phyloP scores from a whole-genome alignment of 768 basidiomycete species.

The Tylopilus intermedius region DNA sequence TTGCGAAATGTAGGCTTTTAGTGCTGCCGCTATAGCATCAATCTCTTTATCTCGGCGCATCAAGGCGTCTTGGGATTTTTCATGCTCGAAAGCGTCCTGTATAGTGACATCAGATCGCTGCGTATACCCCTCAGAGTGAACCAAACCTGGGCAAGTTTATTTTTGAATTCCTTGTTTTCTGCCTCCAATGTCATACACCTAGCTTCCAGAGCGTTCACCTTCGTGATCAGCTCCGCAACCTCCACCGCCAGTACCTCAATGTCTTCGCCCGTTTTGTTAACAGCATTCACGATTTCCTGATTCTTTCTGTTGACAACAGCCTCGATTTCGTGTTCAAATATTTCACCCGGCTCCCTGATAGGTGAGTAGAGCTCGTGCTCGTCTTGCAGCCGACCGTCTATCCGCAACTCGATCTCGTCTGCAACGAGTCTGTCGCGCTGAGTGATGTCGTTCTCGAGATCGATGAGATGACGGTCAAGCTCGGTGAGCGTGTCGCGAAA shows the following conservation, averaged over 20 bases:
- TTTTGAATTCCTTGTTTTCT: constrained; percentile 27
- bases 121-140: not conserved
- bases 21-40: constrained; percentile 28
- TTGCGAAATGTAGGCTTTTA: constrained; percentile 31
- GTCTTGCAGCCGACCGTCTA: constrained; percentile 28
- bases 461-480: constrained; percentile 27
- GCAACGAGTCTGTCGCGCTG: constrained; percentile 31
- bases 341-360: constrained; percentile 12
- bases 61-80: constrained; percentile 11
- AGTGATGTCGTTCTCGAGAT: constrained; percentile 34
- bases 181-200: constrained; percentile 20
- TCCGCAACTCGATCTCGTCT: constrained; percentile 27
- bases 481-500: constrained; percentile 27
- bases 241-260: constrained; percentile 30
- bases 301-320: constrained; percentile 23
- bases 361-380: constrained; percentile 22
- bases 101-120: not conserved
- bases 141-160: constrained; percentile 25
- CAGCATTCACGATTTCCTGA: constrained; percentile 12
- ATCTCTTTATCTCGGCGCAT: constrained; percentile 24
- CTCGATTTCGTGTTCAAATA: constrained; percentile 22
- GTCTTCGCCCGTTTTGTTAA: constrained; percentile 24
- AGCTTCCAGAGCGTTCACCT: constrained; percentile 22
- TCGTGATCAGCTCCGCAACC: constrained; percentile 30
- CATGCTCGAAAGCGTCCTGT: constrained; percentile 14